Evolutionary conservation across 176 grass and related monocot species (phyloP).

Genomic region (Triticum turgidum): DNA sequence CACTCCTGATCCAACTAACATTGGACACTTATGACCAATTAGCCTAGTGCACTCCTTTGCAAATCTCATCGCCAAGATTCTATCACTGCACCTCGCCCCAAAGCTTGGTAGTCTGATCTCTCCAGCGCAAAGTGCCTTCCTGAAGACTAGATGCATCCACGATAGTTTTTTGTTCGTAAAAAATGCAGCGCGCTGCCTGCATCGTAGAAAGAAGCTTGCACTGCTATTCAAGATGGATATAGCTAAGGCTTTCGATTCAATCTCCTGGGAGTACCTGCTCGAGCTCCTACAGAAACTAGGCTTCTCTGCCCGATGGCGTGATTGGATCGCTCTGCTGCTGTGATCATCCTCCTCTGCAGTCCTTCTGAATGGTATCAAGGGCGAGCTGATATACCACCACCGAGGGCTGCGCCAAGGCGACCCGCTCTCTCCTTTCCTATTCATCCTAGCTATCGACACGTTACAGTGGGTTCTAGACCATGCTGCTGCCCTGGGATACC

Average conservation of each 20-base stretch:
- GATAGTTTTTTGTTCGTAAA: neutral
- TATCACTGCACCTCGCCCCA: neutral
- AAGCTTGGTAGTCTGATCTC: neutral
- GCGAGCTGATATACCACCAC: no score
- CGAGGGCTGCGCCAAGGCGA: no score
- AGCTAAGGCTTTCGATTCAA: neutral
- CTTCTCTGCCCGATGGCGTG: neutral
- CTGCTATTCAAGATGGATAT: neutral
- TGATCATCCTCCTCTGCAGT: neutral
- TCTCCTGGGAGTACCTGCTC: neutral
- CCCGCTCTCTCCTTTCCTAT: no score
- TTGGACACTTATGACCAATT: neutral
- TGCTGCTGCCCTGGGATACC: neutral
- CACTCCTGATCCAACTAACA: rapidly evolving
- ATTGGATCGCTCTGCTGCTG: neutral
- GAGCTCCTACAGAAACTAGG: neutral
- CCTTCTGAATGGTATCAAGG: neutral
- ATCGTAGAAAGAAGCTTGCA: neutral
- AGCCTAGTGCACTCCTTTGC: neutral
- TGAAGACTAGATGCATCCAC: neutral
- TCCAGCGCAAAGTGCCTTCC: neutral
- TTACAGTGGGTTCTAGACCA: neutral
- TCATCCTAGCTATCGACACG: no score
- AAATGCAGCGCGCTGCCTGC: neutral
- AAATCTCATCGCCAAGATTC: neutral